Conservation (phyloP, 2,329 filamentous ascomycete species). For the Calonectria hawksworthii region DNA sequence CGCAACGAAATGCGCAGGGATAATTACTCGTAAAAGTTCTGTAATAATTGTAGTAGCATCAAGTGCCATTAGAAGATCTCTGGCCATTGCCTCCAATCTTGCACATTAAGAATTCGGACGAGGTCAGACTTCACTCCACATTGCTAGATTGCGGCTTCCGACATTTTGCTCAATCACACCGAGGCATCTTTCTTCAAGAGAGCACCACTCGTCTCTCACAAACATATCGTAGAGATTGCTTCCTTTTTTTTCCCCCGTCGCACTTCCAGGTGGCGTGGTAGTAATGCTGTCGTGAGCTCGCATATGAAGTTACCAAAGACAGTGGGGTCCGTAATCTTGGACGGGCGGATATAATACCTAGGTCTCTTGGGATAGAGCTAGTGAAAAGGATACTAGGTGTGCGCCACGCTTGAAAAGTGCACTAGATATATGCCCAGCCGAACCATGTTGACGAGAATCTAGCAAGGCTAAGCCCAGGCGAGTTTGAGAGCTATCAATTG, state of each 20-base stretch:
- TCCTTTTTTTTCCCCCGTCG: not conserved
- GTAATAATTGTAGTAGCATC: not conserved
- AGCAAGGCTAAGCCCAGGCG: not conserved
- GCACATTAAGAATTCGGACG: not conserved
- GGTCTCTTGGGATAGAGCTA: not conserved
- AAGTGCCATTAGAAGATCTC: not conserved
- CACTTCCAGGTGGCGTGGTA: not conserved
- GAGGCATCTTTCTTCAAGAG: not conserved
- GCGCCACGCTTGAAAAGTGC: not conserved
- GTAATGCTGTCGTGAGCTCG: not conserved
- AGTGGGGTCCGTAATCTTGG: not conserved
- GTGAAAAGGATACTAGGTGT: not conserved
- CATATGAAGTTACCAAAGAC: not conserved
- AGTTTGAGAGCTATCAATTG: not conserved
- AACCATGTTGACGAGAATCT: not conserved
- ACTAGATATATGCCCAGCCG: not conserved
- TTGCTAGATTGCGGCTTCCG: not conserved
- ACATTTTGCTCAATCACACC: not conserved
- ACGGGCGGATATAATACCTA: not conserved
- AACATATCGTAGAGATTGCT: not conserved
- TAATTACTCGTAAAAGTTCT: no score
- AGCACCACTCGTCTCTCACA: not conserved
- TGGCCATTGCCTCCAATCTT: not conserved
- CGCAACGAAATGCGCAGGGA: no score
- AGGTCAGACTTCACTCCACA: not conserved